Conservation (phyloP, 768 basidiomycete genomes). For the Termitomyces sp. region DNA sequence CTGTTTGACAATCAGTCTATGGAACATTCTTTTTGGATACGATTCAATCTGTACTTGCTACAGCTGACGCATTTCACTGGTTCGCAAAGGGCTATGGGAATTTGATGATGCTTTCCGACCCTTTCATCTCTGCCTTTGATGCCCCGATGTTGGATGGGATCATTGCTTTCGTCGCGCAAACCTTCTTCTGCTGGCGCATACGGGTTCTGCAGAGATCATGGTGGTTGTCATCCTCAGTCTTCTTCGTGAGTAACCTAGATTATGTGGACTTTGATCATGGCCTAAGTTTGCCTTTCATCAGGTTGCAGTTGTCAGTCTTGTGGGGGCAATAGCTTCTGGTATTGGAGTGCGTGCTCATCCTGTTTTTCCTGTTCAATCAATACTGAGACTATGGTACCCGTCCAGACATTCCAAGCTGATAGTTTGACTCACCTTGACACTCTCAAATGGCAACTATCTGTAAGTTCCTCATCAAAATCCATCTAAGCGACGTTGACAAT, state of each 20-base stretch:
- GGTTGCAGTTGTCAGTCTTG: slow-evolving; percentile 5
- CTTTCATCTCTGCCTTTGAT: slow-evolving; percentile 8
- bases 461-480: background rate
- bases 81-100: slow-evolving; percentile 6
- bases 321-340: slow-evolving; percentile 8
- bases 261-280: background rate
- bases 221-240: slow-evolving; percentile 1
- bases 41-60: background rate
- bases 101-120: slow-evolving; percentile 7
- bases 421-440: slow-evolving; percentile 3
- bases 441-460: slow-evolving; percentile 12
- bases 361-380: background rate
- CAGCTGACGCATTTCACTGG: slow-evolving; percentile 9
- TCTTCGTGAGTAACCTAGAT: background rate
- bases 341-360: background rate
- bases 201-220: slow-evolving; percentile 7
- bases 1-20: background rate
- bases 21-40: slow-evolving; percentile 1
- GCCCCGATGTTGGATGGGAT: slow-evolving; percentile 10
- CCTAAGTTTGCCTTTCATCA: background rate
- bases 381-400: background rate
- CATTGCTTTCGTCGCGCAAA: slow-evolving; percentile 9
- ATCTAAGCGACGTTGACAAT: background rate
- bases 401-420: slow-evolving; percentile 1
- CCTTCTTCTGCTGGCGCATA: slow-evolving; percentile 10